phyloP scores from a whole-genome alignment of 139 green algal species.

The Chlorella sp. region DNA sequence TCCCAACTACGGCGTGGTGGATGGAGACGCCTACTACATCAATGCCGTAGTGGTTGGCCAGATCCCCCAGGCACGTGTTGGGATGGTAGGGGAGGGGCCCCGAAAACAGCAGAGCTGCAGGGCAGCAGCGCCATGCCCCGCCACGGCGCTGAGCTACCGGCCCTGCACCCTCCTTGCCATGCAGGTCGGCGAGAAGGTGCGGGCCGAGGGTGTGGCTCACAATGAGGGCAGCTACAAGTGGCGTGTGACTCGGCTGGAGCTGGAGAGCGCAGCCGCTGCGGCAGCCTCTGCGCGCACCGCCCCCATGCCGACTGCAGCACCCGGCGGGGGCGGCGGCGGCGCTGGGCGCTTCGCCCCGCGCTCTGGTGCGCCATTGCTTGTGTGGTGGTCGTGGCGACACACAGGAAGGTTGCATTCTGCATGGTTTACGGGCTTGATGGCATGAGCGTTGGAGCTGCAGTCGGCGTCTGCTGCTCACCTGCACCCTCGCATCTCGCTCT shows the following conservation, averaged over 20 bases:
- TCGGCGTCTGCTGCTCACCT: too few species aligned
- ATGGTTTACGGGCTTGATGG: too few species aligned
- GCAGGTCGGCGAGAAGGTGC: conserved; percentile 58
- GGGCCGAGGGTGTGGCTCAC: conserved; percentile 62
- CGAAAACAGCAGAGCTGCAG: too few species aligned
- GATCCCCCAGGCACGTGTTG: conserved; percentile 15
- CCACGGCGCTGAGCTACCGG: too few species aligned
- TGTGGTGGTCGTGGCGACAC: too few species aligned
- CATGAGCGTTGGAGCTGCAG: too few species aligned
- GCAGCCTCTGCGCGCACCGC: neutral
- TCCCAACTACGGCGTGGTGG: conserved; percentile 74
- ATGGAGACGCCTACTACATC: conserved; percentile 65
- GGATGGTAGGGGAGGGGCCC: neutral
- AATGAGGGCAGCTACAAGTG: conserved; percentile 66
- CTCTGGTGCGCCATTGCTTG: too few species aligned
- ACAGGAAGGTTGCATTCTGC: too few species aligned
- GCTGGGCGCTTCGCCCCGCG: too few species aligned
- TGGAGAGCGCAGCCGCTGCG: conserved; percentile 12
- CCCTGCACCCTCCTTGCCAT: neutral
- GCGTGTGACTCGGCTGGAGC: conserved; percentile 52
- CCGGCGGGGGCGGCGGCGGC: too few species aligned
- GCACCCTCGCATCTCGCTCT: too few species aligned
- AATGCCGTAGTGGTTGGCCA: conserved; percentile 45
- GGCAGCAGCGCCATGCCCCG: neutral
- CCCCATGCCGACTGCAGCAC: too few species aligned